Conservation (phyloP, 2,329 filamentous ascomycete species). For the Botrytis elliptica region DNA sequence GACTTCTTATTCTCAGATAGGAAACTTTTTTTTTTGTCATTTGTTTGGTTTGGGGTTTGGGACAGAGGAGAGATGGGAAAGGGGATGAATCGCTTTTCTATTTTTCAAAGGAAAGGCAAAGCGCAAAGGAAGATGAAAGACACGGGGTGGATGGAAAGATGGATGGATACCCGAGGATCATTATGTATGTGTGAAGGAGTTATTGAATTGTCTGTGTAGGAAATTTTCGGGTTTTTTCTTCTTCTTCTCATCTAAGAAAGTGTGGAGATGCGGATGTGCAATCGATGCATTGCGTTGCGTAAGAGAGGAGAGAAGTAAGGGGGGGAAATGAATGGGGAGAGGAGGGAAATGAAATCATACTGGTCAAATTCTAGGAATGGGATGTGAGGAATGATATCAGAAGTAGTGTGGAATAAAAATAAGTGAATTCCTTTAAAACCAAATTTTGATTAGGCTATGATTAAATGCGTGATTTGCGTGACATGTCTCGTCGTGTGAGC, state of each 20-base stretch:
- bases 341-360: not conserved
- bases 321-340: not conserved
- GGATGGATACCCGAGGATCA: conserved; percentile 16
- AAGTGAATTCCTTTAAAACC: not conserved
- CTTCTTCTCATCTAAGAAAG: not conserved
- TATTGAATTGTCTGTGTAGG: not conserved
- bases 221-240: not conserved
- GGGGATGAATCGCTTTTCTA: not conserved
- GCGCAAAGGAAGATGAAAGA: not conserved
- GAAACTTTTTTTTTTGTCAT: not conserved
- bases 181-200: not conserved
- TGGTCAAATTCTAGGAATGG: conserved; percentile 1
- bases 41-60: not conserved
- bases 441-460: not conserved
- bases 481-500: not conserved
- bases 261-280: not conserved
- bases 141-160: conserved; percentile 14
- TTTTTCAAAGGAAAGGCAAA: not conserved
- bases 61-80: not conserved
- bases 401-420: not conserved
- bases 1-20: not conserved
- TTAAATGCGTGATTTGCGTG: not conserved
- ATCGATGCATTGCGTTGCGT: not conserved
- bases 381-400: not conserved
- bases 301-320: not conserved